phyloP scores from a whole-genome alignment of 108 stramenopile genomes.

The Nitzschia sp. region DNA sequence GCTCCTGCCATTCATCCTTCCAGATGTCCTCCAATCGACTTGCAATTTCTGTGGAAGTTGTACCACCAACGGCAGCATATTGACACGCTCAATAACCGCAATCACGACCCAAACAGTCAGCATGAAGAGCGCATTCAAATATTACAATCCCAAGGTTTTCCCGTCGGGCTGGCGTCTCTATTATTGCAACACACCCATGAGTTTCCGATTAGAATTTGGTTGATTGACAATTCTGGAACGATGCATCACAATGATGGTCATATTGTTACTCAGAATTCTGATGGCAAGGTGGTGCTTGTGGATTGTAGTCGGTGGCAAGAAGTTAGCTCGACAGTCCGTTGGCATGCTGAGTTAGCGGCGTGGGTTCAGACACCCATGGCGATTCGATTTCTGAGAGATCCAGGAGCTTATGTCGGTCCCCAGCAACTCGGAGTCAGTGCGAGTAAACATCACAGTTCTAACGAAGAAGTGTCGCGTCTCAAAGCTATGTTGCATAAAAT shows the following conservation, averaged over 20 bases:
- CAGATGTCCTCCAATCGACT: not conserved
- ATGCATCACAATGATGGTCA: conserved; percentile 73
- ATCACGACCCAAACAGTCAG: not conserved
- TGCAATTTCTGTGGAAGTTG: conserved; percentile 8
- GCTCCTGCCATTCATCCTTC: conserved; percentile 3
- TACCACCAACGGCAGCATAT: conserved; percentile 6
- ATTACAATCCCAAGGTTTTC: conserved; percentile 8
- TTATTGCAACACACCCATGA: not conserved
- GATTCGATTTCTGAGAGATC: conserved; percentile 59
- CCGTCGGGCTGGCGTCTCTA: not conserved
- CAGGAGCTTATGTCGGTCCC: conserved; percentile 32
- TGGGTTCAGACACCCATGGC: conserved; percentile 55
- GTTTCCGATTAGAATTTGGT: conserved; percentile 39
- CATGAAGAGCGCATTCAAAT: conserved; percentile 2
- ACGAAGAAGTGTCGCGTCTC: conserved; percentile 37
- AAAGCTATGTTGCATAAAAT: conserved; percentile 32
- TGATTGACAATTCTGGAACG: conserved; percentile 63
- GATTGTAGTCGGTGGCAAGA: conserved; percentile 67
- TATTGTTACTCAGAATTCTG: conserved; percentile 1
- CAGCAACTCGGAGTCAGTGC: conserved; percentile 13
- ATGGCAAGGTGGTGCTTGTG: conserved; percentile 19
- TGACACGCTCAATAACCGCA: not conserved
- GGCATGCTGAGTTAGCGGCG: conserved; percentile 67
- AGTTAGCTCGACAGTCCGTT: conserved; percentile 57
- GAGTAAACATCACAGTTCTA: conserved; percentile 4